These are phyloP conservation scores for Bruguiera parviflora DNA, from an alignment of 345 rosid genomes.

Conservation along the genomic window DNA sequence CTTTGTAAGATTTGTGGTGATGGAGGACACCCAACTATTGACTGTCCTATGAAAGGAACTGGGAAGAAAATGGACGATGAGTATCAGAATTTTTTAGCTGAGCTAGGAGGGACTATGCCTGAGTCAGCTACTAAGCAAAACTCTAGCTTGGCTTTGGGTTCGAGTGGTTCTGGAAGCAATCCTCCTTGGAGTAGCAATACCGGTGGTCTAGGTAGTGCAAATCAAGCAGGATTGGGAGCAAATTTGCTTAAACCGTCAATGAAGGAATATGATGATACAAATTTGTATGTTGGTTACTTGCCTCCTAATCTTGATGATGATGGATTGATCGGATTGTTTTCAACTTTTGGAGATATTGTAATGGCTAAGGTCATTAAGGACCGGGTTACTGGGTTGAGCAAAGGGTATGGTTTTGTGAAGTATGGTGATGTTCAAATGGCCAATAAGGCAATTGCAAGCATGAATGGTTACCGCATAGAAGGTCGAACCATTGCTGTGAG, in stretches of 20 bases:
- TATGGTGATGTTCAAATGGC: slow-evolving; percentile 87
- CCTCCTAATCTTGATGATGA: slow-evolving; percentile 88
- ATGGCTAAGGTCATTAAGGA: slow-evolving; percentile 99
- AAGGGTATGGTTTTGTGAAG: slow-evolving; percentile 95
- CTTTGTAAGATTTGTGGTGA: slow-evolving; percentile 99
- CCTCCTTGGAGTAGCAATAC: slow-evolving; percentile 87
- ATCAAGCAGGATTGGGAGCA: slow-evolving; percentile 84
- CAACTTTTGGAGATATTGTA: slow-evolving; percentile 87
- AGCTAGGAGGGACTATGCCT: slow-evolving; percentile 85
- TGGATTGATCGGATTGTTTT: slow-evolving; percentile 74
- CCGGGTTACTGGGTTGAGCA: slow-evolving; percentile 65
- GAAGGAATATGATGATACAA: slow-evolving; percentile 89
- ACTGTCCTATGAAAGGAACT: slow-evolving; percentile 90
- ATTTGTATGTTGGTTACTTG: slow-evolving; percentile 87
- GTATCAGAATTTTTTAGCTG: slow-evolving; percentile 93
- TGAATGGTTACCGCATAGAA: slow-evolving; percentile 83
- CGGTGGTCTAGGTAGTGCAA: slow-evolving; percentile 48
- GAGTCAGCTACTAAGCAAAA: slow-evolving; percentile 79
- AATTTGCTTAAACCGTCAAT: slow-evolving; percentile 45
- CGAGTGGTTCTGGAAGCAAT: slow-evolving; percentile 65
- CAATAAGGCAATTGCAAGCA: slow-evolving; percentile 69
- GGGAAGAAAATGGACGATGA: slow-evolving; percentile 99
- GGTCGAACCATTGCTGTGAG: slow-evolving; percentile 91
- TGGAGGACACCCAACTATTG: slow-evolving; percentile 97
- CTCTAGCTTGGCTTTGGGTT: slow-evolving; percentile 57